Conservation (phyloP, 768 basidiomycete genomes). For the Rubroboletus pulcherrimus region DNA sequence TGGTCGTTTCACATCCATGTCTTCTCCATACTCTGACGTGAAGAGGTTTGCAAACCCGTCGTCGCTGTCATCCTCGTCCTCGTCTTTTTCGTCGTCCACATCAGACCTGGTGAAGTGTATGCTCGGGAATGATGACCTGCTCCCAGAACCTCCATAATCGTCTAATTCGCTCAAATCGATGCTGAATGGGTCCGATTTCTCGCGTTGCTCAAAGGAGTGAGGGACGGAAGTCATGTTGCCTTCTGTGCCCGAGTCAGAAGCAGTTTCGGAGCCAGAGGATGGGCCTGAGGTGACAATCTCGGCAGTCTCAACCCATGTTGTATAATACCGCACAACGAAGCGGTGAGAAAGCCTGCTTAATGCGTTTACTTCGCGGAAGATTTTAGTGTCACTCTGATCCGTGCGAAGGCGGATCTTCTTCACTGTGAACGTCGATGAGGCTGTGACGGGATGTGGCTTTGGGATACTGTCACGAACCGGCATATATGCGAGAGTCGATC, state of each 20-base stretch:
- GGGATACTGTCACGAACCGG: slow-evolving; percentile 42
- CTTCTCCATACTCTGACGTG: slow-evolving; percentile 32
- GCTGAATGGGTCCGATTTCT: slow-evolving; percentile 56
- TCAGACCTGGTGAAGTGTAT: slow-evolving; percentile 69
- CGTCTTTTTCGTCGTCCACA: slow-evolving; percentile 37
- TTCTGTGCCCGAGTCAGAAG: slow-evolving; percentile 36
- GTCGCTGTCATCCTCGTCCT: slow-evolving; percentile 43
- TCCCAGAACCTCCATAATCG: slow-evolving; percentile 50
- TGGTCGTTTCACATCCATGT: slow-evolving; percentile 29
- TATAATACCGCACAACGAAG: slow-evolving; percentile 89
- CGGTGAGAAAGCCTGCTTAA: slow-evolving; percentile 85
- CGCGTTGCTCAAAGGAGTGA: slow-evolving; percentile 35
- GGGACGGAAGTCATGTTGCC: slow-evolving; percentile 59
- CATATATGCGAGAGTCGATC: slow-evolving; percentile 82
- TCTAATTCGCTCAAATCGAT: slow-evolving; percentile 63
- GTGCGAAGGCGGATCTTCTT: slow-evolving; percentile 86
- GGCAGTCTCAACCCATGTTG: slow-evolving; percentile 81
- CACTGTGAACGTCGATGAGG: slow-evolving; percentile 39
- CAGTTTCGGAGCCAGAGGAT: slow-evolving; percentile 45
- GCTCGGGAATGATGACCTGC: slow-evolving; percentile 69
- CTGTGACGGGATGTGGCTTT: not conserved
- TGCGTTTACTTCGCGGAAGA: slow-evolving; percentile 88
- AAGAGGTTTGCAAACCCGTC: slow-evolving; percentile 39
- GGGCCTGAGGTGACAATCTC: slow-evolving; percentile 47
- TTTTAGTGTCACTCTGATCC: slow-evolving; percentile 77